These are phyloP conservation scores for Cyberlindnera japonica DNA, from an alignment of 805 yeast genomes.

Conservation along the genomic window DNA sequence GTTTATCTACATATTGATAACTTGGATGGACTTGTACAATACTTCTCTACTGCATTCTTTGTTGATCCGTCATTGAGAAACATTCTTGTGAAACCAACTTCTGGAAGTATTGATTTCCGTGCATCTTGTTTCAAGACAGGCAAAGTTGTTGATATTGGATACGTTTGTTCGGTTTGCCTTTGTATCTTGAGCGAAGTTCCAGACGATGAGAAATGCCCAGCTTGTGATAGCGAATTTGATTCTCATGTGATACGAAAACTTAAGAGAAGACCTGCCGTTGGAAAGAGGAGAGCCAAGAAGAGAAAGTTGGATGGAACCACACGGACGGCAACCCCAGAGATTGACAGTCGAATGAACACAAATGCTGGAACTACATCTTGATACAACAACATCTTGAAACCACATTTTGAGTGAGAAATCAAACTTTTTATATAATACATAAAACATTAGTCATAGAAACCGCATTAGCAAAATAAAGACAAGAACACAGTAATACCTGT, in stretches of 20 bases:
- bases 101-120: constrained; percentile 83
- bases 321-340: constrained; percentile 1
- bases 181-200: constrained; percentile 76
- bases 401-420: too few species aligned
- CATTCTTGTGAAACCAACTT: constrained; percentile 77
- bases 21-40: constrained; percentile 78
- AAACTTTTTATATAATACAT: too few species aligned
- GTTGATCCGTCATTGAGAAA: constrained; percentile 81
- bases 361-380: too few species aligned
- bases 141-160: constrained; percentile 88
- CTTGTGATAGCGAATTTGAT: constrained; percentile 80
- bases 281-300: constrained; percentile 33
- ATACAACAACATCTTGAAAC: too few species aligned
- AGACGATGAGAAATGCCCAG: constrained; percentile 67
- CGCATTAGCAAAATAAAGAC: too few species aligned
- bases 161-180: constrained; percentile 90
- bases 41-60: constrained; percentile 74
- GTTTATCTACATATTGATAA: constrained; percentile 67
- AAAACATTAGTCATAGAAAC: too few species aligned
- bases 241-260: constrained; percentile 54
- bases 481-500: too few species aligned
- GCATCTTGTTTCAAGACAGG: constrained; percentile 93
- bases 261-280: constrained; percentile 56
- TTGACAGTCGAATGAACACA: too few species aligned
- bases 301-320: constrained; percentile 30